Base-by-base conservation (phyloP, 306 rosid genomes). In the Citrullus colocynthis region DNA sequence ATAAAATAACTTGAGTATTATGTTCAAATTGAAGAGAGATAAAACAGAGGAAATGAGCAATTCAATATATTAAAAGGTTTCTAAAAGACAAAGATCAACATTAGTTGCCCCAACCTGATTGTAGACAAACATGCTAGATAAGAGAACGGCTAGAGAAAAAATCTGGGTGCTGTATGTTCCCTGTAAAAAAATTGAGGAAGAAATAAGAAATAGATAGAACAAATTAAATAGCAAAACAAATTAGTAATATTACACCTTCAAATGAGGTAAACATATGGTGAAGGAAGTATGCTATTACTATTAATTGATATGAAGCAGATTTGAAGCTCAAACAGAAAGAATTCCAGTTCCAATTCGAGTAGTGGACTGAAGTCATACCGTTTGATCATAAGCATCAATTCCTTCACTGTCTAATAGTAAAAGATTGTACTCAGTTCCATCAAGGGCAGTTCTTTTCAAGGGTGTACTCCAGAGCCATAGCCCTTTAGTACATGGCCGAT, bases 381-480 rank as follows among this genome's bases (percentile, higher is more conserved):
- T 91, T 84, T 94, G 98, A 86, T 94, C 98, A 84, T 86, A 91
- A 64, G 97, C 95, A 86, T 94, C 97, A 81, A 94, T 94, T 80
- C 98, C 98, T 86, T 94, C 98, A 80, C 95, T 94, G 73, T 91
- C 97, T 76, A 94, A 78, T 52, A 94, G 87, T 75, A 94, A 79
- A 21, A 94, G 96, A 84, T 82, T 94, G 86, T 88, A 94, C 75
- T 89, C 95, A 28, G 98, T 91, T 79, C 98, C 98, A 75, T 94
- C 98, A 45, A 94, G 93, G 61, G 97, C 96, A 51, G 89, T 90
- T 86, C 94, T 91, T 88, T 90, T 91, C 82, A 94, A 80, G 39
- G 98, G 97, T 37, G 90, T 77, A 84, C 95, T 94, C 98, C 98
- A 94, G 82, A 94, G 62, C 98, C 98, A 94, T 77, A 94, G 89